Conservation (phyloP, 2,329 filamentous ascomycete species). For the Geosmithia putterillii region DNA sequence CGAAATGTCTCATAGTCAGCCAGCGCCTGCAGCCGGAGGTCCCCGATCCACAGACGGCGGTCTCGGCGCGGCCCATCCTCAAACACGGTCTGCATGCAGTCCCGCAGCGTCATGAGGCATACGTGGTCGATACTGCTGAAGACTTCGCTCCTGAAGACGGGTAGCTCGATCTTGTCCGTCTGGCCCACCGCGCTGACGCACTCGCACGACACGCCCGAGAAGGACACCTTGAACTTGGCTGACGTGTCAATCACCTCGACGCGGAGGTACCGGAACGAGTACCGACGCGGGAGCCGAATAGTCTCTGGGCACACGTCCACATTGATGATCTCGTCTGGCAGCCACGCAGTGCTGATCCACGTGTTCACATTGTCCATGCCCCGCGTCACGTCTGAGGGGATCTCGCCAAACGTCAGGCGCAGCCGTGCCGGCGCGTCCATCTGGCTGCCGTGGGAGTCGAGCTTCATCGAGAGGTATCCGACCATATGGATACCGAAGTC, state of each 20-base stretch:
- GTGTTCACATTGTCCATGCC: conserved; percentile 17
- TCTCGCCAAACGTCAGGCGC: conserved; percentile 21
- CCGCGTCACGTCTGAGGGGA: conserved; percentile 21
- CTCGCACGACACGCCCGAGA: conserved; percentile 13
- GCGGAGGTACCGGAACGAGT: conserved; percentile 20
- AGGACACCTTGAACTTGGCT: conserved; percentile 17
- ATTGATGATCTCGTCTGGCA: conserved; percentile 21
- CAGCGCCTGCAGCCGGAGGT: conserved; percentile 20
- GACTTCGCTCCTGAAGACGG: conserved; percentile 7
- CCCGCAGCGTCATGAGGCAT: conserved; percentile 17
- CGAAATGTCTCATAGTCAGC: conserved; percentile 22
- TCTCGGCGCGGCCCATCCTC: conserved; percentile 23
- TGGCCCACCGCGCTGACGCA: conserved; percentile 15
- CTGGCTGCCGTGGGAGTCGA: conserved; percentile 13
- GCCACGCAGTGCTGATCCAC: conserved; percentile 23
- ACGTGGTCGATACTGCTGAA: conserved; percentile 15
- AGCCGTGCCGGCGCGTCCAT: conserved; percentile 21
- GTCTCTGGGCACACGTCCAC: conserved; percentile 17
- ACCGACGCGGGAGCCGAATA: conserved; percentile 15
- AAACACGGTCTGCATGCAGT: conserved; percentile 25
- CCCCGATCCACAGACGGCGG: conserved; percentile 21
- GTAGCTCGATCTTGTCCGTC: conserved; percentile 5
- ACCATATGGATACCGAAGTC: conserved; percentile 19
- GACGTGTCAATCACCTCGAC: conserved; percentile 21
- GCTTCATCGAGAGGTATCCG: conserved; percentile 16